phyloP scores from a whole-genome alignment of 345 rosid genomes.

The Dipteronia dyeriana region DNA sequence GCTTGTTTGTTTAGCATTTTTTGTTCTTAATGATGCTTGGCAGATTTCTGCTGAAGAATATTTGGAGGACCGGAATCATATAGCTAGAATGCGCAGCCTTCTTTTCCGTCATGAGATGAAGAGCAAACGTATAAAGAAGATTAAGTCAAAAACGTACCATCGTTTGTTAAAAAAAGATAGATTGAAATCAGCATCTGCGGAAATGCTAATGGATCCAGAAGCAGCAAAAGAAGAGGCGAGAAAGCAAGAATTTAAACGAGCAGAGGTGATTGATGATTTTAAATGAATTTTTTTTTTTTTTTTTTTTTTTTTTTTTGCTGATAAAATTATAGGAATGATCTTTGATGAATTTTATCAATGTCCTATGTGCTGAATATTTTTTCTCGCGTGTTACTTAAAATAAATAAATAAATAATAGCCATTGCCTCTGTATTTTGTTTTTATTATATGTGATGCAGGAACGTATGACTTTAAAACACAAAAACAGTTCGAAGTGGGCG shows the following conservation, averaged over 20 bases:
- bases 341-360: not conserved
- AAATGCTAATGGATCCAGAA: slow-evolving; percentile 74
- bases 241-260: slow-evolving; percentile 76
- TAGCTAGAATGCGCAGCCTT: slow-evolving; percentile 85
- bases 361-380: not conserved
- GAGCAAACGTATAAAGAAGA: slow-evolving; percentile 79
- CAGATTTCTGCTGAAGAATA: slow-evolving; percentile 86
- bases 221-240: slow-evolving; percentile 75
- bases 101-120: slow-evolving; percentile 90
- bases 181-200: slow-evolving; percentile 45
- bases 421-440: slow-evolving; percentile 8
- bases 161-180: slow-evolving; percentile 73
- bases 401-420: not conserved
- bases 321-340: not conserved
- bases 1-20: slow-evolving; percentile 3
- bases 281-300: not conserved
- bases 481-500: slow-evolving; percentile 85
- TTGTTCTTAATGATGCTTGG: slow-evolving; percentile 25
- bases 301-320: not conserved
- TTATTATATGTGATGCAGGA: slow-evolving; percentile 52
- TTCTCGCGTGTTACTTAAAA: not conserved
- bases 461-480: slow-evolving; percentile 78
- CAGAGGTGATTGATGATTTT: slow-evolving; percentile 57
- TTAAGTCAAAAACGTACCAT: slow-evolving; percentile 85
- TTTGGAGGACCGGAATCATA: slow-evolving; percentile 49